phyloP scores from a whole-genome alignment of 257 asterid genomes.

The Henckelia pumila region DNA sequence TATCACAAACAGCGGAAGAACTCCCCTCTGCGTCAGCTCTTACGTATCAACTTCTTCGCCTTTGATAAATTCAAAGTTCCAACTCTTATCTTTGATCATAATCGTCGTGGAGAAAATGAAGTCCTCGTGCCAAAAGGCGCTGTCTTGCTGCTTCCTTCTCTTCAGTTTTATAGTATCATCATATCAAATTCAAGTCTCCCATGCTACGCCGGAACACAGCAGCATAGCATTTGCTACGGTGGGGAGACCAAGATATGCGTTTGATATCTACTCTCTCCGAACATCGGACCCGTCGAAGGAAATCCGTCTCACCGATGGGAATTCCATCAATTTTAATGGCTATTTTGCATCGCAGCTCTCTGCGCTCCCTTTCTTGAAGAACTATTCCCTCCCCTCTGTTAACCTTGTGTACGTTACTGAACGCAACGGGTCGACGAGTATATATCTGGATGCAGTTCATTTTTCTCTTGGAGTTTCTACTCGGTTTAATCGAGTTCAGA shows the following conservation, averaged over 20 bases:
- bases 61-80: too few relatives aligned
- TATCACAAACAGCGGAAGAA: background rate
- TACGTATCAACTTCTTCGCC: background rate
- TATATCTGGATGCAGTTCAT: slow-evolving; percentile 54
- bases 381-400: slow-evolving; percentile 18
- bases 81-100: background rate
- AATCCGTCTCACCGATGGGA: slow-evolving; percentile 67
- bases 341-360: slow-evolving; percentile 55
- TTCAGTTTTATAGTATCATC: slow-evolving; percentile 18
- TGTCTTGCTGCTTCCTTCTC: slow-evolving; percentile 18
- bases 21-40: background rate
- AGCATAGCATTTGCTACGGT: slow-evolving; percentile 59
- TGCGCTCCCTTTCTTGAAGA: slow-evolving; percentile 28
- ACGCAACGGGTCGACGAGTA: slow-evolving; percentile 57
- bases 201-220: slow-evolving; percentile 25
- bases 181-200: background rate
- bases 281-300: slow-evolving; percentile 32
- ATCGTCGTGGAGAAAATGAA: slow-evolving; percentile 25
- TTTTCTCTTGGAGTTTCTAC: slow-evolving; percentile 24
- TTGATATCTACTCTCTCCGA: slow-evolving; percentile 63
- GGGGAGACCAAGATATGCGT: slow-evolving; percentile 69
- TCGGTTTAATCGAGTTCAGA: slow-evolving; percentile 46
- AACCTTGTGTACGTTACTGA: slow-evolving; percentile 73
- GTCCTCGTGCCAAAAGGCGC: slow-evolving; percentile 13
- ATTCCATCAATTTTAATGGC: slow-evolving; percentile 78